Conservation (phyloP, 2,329 filamentous ascomycete species). For the Aspergillus sp. region DNA sequence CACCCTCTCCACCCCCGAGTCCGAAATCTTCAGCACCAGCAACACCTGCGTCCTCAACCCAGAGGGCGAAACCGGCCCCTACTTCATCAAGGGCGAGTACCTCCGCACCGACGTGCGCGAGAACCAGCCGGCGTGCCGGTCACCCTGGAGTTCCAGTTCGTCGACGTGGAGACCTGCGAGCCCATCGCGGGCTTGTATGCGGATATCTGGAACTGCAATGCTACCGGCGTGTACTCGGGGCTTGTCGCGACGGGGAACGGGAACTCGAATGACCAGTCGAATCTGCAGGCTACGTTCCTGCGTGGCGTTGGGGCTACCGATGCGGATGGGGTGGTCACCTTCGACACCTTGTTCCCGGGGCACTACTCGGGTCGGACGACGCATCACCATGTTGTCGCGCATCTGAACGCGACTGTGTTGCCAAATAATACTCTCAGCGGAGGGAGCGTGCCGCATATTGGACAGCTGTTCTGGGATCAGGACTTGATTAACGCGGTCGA, state of each 20-base stretch:
- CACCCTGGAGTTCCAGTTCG: conserved; percentile 38
- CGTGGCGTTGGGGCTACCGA: conserved; percentile 45
- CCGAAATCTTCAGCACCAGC: conserved; percentile 24
- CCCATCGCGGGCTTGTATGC: conserved; percentile 32
- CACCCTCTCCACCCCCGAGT: conserved; percentile 17
- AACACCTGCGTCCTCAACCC: conserved; percentile 48
- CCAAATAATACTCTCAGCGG: conserved; percentile 40
- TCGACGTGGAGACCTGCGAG: conserved; percentile 40
- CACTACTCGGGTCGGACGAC: conserved; percentile 40
- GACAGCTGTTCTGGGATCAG: conserved; percentile 62
- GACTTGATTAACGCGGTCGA: conserved; percentile 51
- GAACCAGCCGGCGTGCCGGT: conserved; percentile 35
- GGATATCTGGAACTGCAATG: conserved; percentile 39
- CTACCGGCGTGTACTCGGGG: conserved; percentile 29
- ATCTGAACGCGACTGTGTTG: conserved; percentile 27
- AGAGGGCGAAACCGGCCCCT: conserved; percentile 48
- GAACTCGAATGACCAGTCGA: conserved; percentile 24
- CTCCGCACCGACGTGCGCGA: conserved; percentile 37
- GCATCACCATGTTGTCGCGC: conserved; percentile 30
- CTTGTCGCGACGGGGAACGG: conserved; percentile 26
- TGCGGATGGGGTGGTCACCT: conserved; percentile 39
- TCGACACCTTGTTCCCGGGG: conserved; percentile 43
- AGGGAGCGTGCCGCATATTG: conserved; percentile 55
- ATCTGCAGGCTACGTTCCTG: conserved; percentile 39
- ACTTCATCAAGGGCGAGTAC: conserved; percentile 43